phyloP scores from a whole-genome alignment of 2,329 filamentous ascomycete species.

The Hypoxylon sp. region DNA sequence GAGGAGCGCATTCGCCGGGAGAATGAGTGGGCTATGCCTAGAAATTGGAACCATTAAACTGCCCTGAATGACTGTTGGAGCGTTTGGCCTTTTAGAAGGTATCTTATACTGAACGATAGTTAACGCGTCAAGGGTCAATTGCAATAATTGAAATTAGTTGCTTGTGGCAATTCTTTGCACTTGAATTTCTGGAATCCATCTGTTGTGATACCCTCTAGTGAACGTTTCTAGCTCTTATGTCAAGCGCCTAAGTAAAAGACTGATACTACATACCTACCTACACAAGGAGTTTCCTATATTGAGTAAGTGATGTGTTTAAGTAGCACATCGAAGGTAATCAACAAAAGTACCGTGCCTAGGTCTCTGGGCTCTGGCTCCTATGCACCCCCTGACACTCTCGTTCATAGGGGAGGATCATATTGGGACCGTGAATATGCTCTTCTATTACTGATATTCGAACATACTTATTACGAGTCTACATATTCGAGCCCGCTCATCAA shows the following conservation, averaged over 20 bases:
- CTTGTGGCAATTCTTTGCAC: background rate
- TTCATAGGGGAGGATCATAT: background rate
- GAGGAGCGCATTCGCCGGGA: slow-evolving; percentile 92
- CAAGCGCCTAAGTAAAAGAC: no score
- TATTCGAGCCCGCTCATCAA: background rate
- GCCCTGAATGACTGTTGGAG: background rate
- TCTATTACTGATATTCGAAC: background rate
- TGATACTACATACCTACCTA: no score
- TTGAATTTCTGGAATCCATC: background rate
- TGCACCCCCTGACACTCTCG: no score
- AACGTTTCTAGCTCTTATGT: no score
- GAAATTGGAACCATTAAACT: background rate
- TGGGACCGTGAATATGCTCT: background rate
- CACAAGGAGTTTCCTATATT: no score
- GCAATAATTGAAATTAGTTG: background rate
- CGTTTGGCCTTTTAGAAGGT: background rate
- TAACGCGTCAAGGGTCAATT: background rate
- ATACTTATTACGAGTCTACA: background rate
- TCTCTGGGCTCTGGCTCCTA: no score
- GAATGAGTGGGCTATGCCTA: slow-evolving; percentile 79
- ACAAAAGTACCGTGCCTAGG: no score
- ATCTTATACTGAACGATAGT: no score
- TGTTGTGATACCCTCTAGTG: background rate
- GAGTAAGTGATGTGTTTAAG: no score
- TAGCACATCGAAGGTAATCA: no score